Base-by-base conservation (phyloP, 2,329 filamentous ascomycete species). In the Corniculantispora saksenae region DNA sequence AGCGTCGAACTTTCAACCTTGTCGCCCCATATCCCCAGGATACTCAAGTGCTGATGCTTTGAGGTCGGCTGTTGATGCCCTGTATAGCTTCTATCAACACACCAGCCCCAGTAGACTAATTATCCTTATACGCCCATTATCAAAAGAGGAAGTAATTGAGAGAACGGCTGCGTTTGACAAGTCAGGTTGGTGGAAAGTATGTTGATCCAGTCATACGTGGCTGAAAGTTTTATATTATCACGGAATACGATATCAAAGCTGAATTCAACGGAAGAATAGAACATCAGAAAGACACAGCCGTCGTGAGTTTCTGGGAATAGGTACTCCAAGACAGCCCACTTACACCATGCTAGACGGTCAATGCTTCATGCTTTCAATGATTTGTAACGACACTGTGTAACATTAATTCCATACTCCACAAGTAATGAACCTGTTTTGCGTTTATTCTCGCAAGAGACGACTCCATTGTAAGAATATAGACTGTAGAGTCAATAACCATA, bases 11-110 rank as follows among this genome's bases (percentile, higher is more conserved):
- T 2, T 25, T 29, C 35, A 53, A 53, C 58, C 48, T 32, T 53
- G 29, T 53, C 15, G 15, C 35, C 48, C 35, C 58, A 23, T 10
- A 7, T 12, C 51, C 32, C 29, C 27, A 35, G 19, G 51, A 47
- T 43, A 9, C 32, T 17, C 58, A 61, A 61, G 58, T 61, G 47
- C 58, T 61, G 58, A 61, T 53, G 27, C 29, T 50, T 35, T 48
- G 43, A 25, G n/a, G n/a, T 19, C 27, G 27, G 3, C 17, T 21
- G 47, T 29, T 29, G 10, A 60, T 60, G 29, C 29, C 29, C 15
- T 47, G 25, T 25, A 50, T 23, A 48, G 27, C 25, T 50, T 21
- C 23, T 47, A 38, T 48, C 25, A 48, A 48, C 43, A 59, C 56
- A 27, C 51, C 51, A 27, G 27, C 8, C 27, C 51, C 29, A 35